Evolutionary conservation across 2,329 filamentous ascomycete genomes (phyloP).

Genomic region (Exserohilum rostratum): DNA sequence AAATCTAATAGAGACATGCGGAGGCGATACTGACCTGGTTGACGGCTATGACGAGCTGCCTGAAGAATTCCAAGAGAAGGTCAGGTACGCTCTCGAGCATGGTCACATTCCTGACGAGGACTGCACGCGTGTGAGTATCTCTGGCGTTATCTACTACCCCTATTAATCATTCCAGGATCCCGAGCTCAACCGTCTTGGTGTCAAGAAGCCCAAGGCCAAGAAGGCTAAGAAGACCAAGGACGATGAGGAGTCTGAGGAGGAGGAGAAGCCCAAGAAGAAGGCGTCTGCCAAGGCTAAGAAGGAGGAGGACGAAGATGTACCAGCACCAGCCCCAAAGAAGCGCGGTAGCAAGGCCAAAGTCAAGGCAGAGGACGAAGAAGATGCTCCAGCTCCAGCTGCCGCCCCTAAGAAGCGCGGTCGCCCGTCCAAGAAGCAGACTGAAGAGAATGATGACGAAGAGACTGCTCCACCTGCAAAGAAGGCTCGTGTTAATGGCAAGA

Average conservation of each 20-base stretch:
- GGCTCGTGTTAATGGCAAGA: constrained; percentile 18
- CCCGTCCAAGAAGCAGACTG: constrained; percentile 29
- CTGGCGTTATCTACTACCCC: neutral
- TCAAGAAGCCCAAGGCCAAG: constrained; percentile 48
- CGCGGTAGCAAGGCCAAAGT: constrained; percentile 13
- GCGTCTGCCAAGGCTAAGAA: constrained; percentile 41
- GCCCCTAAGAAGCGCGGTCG: constrained; percentile 41
- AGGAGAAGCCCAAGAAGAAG: constrained; percentile 53
- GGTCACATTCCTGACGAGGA: constrained; percentile 85
- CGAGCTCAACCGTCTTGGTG: constrained; percentile 74
- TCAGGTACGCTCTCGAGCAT: constrained; percentile 72
- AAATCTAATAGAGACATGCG: constrained; percentile 66
- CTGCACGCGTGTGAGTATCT: constrained; percentile 78
- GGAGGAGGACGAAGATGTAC: constrained; percentile 38
- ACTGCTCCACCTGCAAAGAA: constrained; percentile 27
- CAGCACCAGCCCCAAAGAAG: constrained; percentile 41
- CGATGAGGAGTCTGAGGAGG: constrained; percentile 28
- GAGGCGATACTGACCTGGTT: constrained; percentile 67
- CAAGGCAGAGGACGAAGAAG: constrained; percentile 23
- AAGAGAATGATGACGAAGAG: constrained; percentile 29
- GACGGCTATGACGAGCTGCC: constrained; percentile 83
- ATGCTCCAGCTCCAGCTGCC: constrained; percentile 22
- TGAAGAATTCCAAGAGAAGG: constrained; percentile 72
- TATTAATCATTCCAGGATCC: constrained; percentile 63
- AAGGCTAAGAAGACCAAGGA: constrained; percentile 36